phyloP scores from a whole-genome alignment of 257 asterid genomes.

The Nicotiana noctiflora region DNA sequence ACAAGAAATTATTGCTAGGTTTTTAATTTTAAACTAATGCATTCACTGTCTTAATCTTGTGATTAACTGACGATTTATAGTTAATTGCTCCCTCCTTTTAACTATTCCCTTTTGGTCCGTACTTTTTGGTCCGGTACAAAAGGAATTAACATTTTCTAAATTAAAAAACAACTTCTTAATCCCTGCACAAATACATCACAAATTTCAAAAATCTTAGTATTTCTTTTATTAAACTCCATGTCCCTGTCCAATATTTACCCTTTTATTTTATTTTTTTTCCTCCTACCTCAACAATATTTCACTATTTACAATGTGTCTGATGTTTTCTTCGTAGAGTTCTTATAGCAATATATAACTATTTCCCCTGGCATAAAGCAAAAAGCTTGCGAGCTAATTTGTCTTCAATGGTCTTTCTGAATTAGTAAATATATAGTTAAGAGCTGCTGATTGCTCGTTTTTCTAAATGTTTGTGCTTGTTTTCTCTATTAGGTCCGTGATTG shows the following conservation, averaged over 20 bases:
- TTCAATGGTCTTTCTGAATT: neutral
- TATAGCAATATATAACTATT: no score
- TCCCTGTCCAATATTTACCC: neutral
- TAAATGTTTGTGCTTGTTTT: neutral
- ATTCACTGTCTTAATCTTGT: neutral
- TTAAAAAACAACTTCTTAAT: no score
- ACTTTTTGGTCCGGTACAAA: no score
- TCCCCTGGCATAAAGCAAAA: no score
- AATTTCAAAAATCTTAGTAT: no score
- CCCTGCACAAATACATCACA: no score
- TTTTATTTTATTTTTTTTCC: neutral
- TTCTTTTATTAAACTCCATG: neutral
- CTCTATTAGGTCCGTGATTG: slow-evolving; percentile 54
- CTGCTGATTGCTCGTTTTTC: neutral
- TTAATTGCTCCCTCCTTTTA: neutral
- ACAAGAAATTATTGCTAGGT: neutral
- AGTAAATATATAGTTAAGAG: neutral
- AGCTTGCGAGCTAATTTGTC: neutral
- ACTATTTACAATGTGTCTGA: no score
- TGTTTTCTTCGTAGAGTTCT: no score
- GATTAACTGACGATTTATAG: neutral
- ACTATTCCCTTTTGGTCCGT: no score
- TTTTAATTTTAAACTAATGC: neutral
- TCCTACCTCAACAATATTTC: no score
- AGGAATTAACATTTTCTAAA: no score